These are phyloP conservation scores for Ceriops tagal DNA, from an alignment of 345 rosid species.

Conservation along the genomic window DNA sequence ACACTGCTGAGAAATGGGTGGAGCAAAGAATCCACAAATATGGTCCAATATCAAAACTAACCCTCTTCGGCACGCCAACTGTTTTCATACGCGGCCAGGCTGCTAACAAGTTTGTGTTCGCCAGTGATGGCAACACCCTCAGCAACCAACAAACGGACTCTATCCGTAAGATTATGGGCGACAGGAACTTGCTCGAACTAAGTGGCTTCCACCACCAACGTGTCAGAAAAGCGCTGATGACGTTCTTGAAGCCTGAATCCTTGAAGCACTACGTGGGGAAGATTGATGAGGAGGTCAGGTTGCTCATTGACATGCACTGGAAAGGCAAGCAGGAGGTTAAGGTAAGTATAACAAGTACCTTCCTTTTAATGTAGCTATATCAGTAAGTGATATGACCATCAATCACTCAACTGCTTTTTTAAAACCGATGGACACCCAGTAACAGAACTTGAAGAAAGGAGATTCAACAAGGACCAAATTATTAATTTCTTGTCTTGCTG, in stretches of 20 bases:
- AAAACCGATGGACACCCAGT: no score
- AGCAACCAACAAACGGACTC: constrained; percentile 39
- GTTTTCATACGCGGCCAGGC: constrained; percentile 48
- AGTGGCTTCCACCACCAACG: constrained; percentile 44
- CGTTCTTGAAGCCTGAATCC: constrained; percentile 55
- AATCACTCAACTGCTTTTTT: no score
- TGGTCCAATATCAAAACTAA: constrained; percentile 49
- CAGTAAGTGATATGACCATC: no score
- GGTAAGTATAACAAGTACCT: constrained; percentile 11
- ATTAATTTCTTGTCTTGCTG: background rate
- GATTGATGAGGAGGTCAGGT: constrained; percentile 48
- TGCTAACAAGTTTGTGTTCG: constrained; percentile 47
- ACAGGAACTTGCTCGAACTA: constrained; percentile 32
- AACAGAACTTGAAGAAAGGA: no score
- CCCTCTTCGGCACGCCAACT: constrained; percentile 42
- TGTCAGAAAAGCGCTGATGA: constrained; percentile 37
- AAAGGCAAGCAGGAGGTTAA: constrained; percentile 37
- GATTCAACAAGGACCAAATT: no score
- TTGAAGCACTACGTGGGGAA: constrained; percentile 46
- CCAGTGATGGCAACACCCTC: constrained; percentile 24
- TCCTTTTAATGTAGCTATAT: no score
- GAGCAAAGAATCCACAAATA: constrained; percentile 31
- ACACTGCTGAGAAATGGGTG: constrained; percentile 44
- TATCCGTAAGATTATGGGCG: constrained; percentile 29
- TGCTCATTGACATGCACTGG: constrained; percentile 43